phyloP scores from a whole-genome alignment of 2,329 filamentous ascomycete genomes.

The Sporothrix variecibatus region DNA sequence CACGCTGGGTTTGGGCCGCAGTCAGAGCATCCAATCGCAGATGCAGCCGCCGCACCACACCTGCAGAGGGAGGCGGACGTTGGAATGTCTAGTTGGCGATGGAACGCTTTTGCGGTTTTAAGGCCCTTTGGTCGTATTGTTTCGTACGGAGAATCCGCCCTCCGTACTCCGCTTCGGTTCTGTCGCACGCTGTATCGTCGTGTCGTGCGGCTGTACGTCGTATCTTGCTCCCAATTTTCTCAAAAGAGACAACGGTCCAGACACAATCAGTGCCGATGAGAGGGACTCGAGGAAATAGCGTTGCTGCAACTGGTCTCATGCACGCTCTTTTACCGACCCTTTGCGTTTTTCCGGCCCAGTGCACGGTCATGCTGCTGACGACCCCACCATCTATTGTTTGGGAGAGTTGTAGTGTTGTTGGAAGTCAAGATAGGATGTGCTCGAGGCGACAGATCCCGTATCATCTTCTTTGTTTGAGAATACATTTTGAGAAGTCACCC shows the following conservation, averaged over 20 bases:
- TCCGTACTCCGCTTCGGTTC: neutral
- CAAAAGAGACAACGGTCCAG: neutral
- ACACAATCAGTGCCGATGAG: neutral
- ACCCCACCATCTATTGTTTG: neutral
- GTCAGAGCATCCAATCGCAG: neutral
- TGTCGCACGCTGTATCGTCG: neutral
- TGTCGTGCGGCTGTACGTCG: neutral
- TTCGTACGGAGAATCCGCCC: neutral
- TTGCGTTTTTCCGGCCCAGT: neutral
- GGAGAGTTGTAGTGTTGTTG: neutral
- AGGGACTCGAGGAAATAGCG: neutral
- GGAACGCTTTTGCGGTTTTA: neutral
- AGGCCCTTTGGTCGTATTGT: neutral
- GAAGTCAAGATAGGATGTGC: neutral
- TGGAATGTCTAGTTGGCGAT: neutral
- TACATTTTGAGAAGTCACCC: neutral
- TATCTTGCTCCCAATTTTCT: neutral
- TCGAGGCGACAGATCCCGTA: neutral
- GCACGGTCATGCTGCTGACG: neutral
- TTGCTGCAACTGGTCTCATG: slow-evolving; percentile 4
- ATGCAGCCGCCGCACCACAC: neutral
- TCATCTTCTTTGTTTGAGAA: neutral
- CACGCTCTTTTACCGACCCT: neutral
- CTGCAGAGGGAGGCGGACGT: neutral
- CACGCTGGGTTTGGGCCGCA: neutral